Percentiles rank a stretch among this genome's conserved stretches.
Conservation (phyloP, 441 rosid genomes). For the Aquilaria agallochum region DNA sequence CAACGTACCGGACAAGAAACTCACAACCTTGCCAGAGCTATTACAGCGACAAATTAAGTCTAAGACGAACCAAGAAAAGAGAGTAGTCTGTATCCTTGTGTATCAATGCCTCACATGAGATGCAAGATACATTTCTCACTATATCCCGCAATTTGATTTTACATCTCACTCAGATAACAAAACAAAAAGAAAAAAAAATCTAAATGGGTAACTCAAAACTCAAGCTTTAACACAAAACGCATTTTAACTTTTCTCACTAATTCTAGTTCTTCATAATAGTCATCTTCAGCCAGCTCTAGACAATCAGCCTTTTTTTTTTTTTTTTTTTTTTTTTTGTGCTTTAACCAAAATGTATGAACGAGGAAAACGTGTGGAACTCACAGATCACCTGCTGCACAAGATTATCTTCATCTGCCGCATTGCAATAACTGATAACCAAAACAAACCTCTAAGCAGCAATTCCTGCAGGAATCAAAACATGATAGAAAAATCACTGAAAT, state of each 20-base stretch:
- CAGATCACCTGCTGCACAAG: conserved; percentile 53
- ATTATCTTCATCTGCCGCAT: conserved; percentile 52
- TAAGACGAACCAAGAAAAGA: conserved; percentile 10
- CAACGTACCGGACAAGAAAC: conserved; percentile 34
- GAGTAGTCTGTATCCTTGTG: conserved; percentile 39
- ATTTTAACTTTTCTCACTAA: conserved; percentile 46
- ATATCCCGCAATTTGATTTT: conserved; percentile 58
- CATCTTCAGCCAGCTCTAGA: conserved; percentile 66
- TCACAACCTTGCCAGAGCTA: conserved; percentile 40
- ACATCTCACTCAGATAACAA: conserved; percentile 47
- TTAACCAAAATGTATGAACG: conserved; percentile 41
- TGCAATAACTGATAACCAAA: conserved; percentile 45
- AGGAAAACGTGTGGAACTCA: conserved; percentile 35
- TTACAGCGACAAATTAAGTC: conserved; percentile 30
- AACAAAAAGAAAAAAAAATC: conserved; percentile 21
- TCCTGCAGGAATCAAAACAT: conserved; percentile 45
- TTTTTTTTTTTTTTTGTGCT: conserved; percentile 10
- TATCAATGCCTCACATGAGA: conserved; percentile 60
- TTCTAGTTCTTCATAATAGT: conserved; percentile 39
- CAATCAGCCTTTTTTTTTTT: conserved; percentile 28
- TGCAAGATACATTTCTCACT: conserved; percentile 59
- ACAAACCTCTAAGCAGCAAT: conserved; percentile 74
- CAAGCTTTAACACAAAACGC: conserved; percentile 73
- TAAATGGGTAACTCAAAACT: conserved; percentile 42
- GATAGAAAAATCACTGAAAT: conserved; percentile 3